Percentiles rank a stretch among this genome's conserved stretches.
Evolutionary conservation across 371 early-diverging fungal genomes (phyloP).

Genomic region (Apophysomyces variabilis): DNA sequence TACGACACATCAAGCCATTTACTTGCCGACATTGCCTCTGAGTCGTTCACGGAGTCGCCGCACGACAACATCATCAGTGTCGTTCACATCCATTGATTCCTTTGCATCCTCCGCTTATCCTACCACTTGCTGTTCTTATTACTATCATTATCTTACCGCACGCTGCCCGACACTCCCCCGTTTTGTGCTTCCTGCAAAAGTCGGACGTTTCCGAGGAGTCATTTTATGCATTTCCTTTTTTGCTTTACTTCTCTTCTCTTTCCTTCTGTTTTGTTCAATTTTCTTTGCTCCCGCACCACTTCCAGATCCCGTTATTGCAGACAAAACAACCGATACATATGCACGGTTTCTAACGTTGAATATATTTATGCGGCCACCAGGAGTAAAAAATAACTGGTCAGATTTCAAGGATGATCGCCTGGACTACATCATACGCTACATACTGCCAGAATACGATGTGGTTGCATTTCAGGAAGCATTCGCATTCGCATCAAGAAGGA

Average conservation of each 20-base stretch:
- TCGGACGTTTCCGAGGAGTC: conserved; percentile 34
- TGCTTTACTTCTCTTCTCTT: conserved; percentile 33
- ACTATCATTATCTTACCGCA: conserved; percentile 22
- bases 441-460: conserved; percentile 75
- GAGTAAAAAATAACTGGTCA: conserved; percentile 69
- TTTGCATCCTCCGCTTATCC: conserved; percentile 30
- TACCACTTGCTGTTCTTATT: conserved; percentile 34
- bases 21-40: conserved; percentile 37
- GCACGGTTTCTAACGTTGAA: conserved; percentile 79
- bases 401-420: conserved; percentile 82
- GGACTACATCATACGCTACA: conserved; percentile 61
- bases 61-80: conserved; percentile 16
- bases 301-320: conserved; percentile 25
- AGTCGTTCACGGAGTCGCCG: conserved; percentile 16
- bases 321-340: conserved; percentile 25
- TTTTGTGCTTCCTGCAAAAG: conserved; percentile 28
- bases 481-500: conserved; percentile 69
- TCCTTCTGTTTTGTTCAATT: conserved; percentile 36
- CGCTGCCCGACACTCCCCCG: conserved; percentile 28
- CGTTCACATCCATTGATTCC: conserved; percentile 27
- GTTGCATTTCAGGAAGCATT: conserved; percentile 86
- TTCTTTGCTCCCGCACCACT: conserved; percentile 30
- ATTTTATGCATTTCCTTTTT: conserved; percentile 36
- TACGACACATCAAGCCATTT: conserved; percentile 48
- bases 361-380: conserved; percentile 87